Evolutionary conservation across 352 stramenopile genomes (phyloP), one percentile per base, ranked within the genome.

Genomic region (Peronospora tabacina): DNA sequence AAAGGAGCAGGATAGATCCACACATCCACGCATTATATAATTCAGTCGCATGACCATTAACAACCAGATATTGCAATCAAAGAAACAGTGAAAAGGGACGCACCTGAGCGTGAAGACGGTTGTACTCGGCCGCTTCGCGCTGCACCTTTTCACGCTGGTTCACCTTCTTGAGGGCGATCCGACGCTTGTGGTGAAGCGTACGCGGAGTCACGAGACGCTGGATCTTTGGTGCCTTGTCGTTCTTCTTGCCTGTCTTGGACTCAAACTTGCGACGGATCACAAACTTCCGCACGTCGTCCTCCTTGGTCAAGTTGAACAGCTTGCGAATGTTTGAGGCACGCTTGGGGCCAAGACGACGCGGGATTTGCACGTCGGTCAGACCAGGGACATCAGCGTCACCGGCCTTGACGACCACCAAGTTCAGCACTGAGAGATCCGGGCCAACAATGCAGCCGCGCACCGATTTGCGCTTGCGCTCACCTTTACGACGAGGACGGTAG

Each of bases 291-390:
- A 99, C 95, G 82, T 99, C 97, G 72, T 99, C 97, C 44, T 99
- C 95, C 89, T 99, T 99, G 72, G 82, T 92, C 63, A 99, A 85
- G 88, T 99, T 99, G 86, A 99, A 99, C 58, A 99, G 76, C 83
- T 98, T 98, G 70, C 97, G 96, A 80, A 99, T 99, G 77, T 99
- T 99, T 77, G 95, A 98, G 55, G 96, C 97, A 69, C 97, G 90
- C 95, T 99, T 99, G 58, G 97, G 97, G 53, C 97, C 97, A 39
- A 99, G 87, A 74, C 96, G 94, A 81, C 96, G 95, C 54, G 96
- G 96, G 61, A 91, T 79, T 61, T 91, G 81, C 56, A 96, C 87
- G 68, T 99, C 96, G 35, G 97, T 99, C 48, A 99, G 85, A 61
- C 96, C 96, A 41, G 94, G 84, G 46, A 99, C 85, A 28, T 97